These are phyloP conservation scores for Hypoxylon sp. DNA, from an alignment of 2,329 filamentous ascomycete genomes.

Conservation along the genomic window DNA sequence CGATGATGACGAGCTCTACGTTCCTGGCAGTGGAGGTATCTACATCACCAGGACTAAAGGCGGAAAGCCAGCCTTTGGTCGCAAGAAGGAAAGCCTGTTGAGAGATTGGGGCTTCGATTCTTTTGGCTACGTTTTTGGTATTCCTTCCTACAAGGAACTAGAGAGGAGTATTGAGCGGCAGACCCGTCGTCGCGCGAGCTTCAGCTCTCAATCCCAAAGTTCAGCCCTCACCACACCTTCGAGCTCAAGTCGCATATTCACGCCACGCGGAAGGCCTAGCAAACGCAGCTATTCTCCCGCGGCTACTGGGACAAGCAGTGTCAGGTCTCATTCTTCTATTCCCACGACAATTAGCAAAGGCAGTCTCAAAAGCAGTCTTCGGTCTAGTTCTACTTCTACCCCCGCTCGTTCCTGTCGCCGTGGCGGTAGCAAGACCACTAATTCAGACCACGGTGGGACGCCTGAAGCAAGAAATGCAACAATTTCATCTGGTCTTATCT, in stretches of 20 bases:
- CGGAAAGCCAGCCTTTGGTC: constrained; percentile 49
- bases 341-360: constrained; percentile 3
- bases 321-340: constrained; percentile 26
- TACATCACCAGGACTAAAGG: constrained; percentile 49
- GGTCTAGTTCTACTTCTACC: constrained; percentile 29
- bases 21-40: constrained; percentile 40
- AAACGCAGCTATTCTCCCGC: constrained; percentile 2
- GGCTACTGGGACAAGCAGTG: constrained; percentile 12
- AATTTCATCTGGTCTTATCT: neutral
- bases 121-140: constrained; percentile 48
- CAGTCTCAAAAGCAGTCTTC: constrained; percentile 14
- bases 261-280: constrained; percentile 2
- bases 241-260: constrained; percentile 13
- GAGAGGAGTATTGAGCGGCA: constrained; percentile 42
- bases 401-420: constrained; percentile 17
- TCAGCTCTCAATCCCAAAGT: constrained; percentile 43
- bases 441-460: neutral
- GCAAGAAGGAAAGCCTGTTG: constrained; percentile 45
- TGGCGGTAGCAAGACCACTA: neutral
- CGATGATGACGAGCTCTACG: constrained; percentile 37
- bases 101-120: constrained; percentile 50
- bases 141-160: constrained; percentile 48
- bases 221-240: constrained; percentile 37
- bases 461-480: constrained; percentile 2
- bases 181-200: constrained; percentile 35